Evolutionary conservation across 805 yeast genomes (phyloP), one percentile per base, ranked within the genome.

Genomic region (Candida pseudofarinosa): DNA sequence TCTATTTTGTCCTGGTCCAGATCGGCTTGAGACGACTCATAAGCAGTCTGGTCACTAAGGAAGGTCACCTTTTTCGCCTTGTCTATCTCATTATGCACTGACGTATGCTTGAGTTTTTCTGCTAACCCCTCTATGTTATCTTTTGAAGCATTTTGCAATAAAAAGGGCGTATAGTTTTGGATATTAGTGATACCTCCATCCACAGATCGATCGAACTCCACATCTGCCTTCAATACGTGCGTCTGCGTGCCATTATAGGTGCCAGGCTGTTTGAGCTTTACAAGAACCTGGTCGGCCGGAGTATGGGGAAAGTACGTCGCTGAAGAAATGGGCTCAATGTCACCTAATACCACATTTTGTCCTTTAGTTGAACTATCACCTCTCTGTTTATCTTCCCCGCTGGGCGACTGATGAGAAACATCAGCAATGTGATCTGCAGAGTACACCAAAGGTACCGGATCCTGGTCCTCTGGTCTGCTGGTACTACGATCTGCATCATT

Each of bases 271-370:
- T 10, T 23, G 10, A 23, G 28, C 8, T 31, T 20, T 8, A 35
- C 15, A 5, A n/a, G 19, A 12, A 35, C 32, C 19, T 43, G 41
- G 36, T 41, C 45, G 3, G 46, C 49, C 14, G 81, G 77, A 3
- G 78, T 74, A 56, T 83, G 87, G 2, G 89, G 89, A 43, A 80
- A 74, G 55, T 82, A 83, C 0, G 87, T 81, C 0, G 88, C 88
- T 1, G 85, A 79, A 0, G 85, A 79, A 0, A 81, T 77, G 0
- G 87, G 86, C 45, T 82, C 83, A 36, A 79, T 51, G 0, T 62
- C 51, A 16, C 60, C 26, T 12, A 43, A 13, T 37, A 13, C 8
- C 30, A 14, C 18, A 19, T 19, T 4, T 32, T 32, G 6, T 8
- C 34, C 15, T 32, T 32, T 13, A 8, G 6, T 7, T 6, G 14